Base-by-base conservation (phyloP, 179 eudicot species). In the Monotropa hypopitys region DNA sequence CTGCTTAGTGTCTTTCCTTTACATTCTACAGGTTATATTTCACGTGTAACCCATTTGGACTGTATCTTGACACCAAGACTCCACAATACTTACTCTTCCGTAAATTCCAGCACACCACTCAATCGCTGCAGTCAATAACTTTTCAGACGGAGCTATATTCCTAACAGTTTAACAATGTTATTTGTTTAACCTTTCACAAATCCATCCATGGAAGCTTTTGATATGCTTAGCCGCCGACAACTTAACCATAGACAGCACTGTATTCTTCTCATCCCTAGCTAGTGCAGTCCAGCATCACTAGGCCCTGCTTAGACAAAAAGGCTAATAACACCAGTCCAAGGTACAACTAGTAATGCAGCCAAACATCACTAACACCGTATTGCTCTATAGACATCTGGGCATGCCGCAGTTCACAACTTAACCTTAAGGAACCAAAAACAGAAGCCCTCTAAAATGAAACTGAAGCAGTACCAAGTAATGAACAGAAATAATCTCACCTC, bases 371-470 rank as follows among this genome's bases (percentile, higher is more conserved):
- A 45, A 45, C 32, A 7, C 16, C 0, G 42, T 4, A 40, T 68
- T 67, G 68, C 68, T 62, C 68, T 62, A 62, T 62, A 12, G 40
- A 33, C 70, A 68, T 21, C 49, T n/a, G 47, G 32, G 50, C 72
- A 13, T 15, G 4, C 51, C 20, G 18, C 50, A 0, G 23, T 10
- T 33, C 21, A 20, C 49, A 3, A 40, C 16, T 28, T 47, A 49
- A 47, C 32, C 3, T 6, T 18, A 50, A 33, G 40, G 61, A 72
- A 72, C 26, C 45, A 72, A 72, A 71, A 50, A 45, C 8, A 11
- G 30, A 70, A 72, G 46, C 75, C 75, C 75, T 32, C 45, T 3
- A 15, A 23, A 20, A 38, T 3, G 53, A 72, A 73, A 53, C 18
- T 33, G 21, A n/a, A 73, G n/a, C 63, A 73, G 38, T n/a, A 51